Evolutionary conservation across 2,329 filamentous ascomycete genomes (phyloP).

Genomic region (Aspergillus phoenicis): DNA sequence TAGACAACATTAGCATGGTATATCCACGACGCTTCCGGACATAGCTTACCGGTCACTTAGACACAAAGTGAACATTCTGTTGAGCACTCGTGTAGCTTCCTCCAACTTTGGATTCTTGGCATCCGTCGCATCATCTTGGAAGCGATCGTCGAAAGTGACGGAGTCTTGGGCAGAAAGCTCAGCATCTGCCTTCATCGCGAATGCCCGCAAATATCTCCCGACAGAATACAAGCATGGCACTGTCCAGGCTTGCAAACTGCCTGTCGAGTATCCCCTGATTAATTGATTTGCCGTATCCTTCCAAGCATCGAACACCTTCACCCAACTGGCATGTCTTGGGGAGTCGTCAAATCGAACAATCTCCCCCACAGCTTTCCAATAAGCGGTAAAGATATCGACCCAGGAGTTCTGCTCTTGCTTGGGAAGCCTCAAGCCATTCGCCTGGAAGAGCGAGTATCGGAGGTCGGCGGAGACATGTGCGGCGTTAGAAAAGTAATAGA

Average conservation of each 20-base stretch:
- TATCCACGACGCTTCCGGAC: not conserved
- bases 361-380: conserved; percentile 80
- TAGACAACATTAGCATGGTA: conserved; percentile 37
- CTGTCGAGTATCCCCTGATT: conserved; percentile 77
- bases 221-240: conserved; percentile 86
- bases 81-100: conserved; percentile 86
- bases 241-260: conserved; percentile 83
- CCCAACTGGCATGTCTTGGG: conserved; percentile 63
- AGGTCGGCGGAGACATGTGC: conserved; percentile 69
- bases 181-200: conserved; percentile 88
- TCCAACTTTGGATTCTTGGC: conserved; percentile 81
- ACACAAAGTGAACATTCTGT: conserved; percentile 88
- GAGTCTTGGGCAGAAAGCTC: conserved; percentile 57
- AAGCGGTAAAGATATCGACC: conserved; percentile 79
- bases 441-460: conserved; percentile 69
- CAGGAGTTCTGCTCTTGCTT: conserved; percentile 75
- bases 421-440: conserved; percentile 57
- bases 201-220: conserved; percentile 81
- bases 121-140: conserved; percentile 83
- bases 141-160: conserved; percentile 52
- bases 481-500: conserved; percentile 71
- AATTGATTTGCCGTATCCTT: conserved; percentile 78
- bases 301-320: conserved; percentile 84
- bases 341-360: conserved; percentile 68
- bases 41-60: conserved; percentile 76